These are phyloP conservation scores for Ceratocystiopsis brevicomis DNA, from an alignment of 2,329 filamentous ascomycete genomes.

Conservation along the genomic window DNA sequence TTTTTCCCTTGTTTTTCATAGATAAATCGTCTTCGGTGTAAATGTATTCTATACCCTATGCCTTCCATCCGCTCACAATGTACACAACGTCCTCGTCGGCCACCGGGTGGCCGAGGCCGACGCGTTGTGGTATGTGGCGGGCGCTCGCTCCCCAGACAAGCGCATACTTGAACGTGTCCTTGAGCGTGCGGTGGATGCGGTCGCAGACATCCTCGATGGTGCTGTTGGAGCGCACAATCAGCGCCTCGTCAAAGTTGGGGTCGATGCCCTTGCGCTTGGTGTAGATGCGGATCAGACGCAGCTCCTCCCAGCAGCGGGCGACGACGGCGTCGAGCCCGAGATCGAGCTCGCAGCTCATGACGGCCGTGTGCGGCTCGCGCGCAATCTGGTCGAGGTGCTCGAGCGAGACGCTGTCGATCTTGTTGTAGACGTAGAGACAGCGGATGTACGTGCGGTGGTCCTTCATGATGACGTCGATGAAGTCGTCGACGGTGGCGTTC, in stretches of 20 bases:
- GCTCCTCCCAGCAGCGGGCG: constrained; percentile 85
- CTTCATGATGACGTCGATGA: constrained; percentile 99
- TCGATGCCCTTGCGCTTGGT: constrained; percentile 90
- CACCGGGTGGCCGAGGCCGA: constrained; percentile 69
- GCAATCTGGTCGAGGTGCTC: constrained; percentile 87
- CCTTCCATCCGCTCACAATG: constrained; percentile 46
- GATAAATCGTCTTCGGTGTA: not conserved
- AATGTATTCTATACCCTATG: constrained; percentile 16
- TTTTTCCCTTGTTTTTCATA: not conserved
- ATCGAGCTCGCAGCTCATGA: constrained; percentile 95
- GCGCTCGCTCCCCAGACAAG: constrained; percentile 95
- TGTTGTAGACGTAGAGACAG: constrained; percentile 97
- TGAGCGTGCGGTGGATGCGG: constrained; percentile 77
- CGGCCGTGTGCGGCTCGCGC: constrained; percentile 78
- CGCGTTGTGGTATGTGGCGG: constrained; percentile 81
- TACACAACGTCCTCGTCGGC: constrained; percentile 50
- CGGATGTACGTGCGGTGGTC: constrained; percentile 95
- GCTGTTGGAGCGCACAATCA: constrained; percentile 78
- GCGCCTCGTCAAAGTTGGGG: constrained; percentile 72
- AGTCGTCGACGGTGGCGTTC: constrained; percentile 86
- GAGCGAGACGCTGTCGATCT: constrained; percentile 86
- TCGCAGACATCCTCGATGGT: constrained; percentile 96
- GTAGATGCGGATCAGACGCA: constrained; percentile 79
- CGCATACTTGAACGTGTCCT: constrained; percentile 98
- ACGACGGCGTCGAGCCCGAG: constrained; percentile 86